Conservation (phyloP, 1,284 basidiomycete genomes). For the Rhodotorula sp. region DNA sequence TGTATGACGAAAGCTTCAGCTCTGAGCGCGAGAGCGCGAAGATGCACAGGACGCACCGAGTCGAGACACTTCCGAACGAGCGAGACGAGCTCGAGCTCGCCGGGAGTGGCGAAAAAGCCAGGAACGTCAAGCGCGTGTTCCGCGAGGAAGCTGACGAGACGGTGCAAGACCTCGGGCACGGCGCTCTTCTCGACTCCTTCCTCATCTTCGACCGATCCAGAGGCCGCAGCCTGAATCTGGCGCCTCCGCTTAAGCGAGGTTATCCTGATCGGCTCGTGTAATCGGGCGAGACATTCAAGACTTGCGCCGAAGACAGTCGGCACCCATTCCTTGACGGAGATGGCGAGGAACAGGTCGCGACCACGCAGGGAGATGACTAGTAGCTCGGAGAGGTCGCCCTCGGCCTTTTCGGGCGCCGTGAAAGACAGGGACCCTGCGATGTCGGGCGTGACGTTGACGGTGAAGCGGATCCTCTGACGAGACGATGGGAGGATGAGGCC, state of each 20-base stretch:
- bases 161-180: slow-evolving; percentile 15
- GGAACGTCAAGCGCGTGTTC: slow-evolving; percentile 20
- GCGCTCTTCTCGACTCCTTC: neutral
- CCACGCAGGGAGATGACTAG: slow-evolving; percentile 35
- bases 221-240: neutral
- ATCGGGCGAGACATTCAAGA: slow-evolving; percentile 12
- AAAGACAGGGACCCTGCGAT: slow-evolving; percentile 18
- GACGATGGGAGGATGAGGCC: slow-evolving; percentile 28
- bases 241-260: slow-evolving; percentile 2
- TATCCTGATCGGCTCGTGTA: slow-evolving; percentile 17
- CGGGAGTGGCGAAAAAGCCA: slow-evolving; percentile 18
- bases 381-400: slow-evolving; percentile 21
- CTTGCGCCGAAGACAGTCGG: slow-evolving; percentile 33
- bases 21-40: too few species aligned
- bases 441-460: slow-evolving; percentile 1
- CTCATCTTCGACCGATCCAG: neutral
- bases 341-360: slow-evolving; percentile 33
- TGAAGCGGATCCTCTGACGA: slow-evolving; percentile 17
- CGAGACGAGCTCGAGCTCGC: slow-evolving; percentile 12
- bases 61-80: slow-evolving; percentile 24
- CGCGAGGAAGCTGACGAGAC: slow-evolving; percentile 28
- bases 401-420: neutral
- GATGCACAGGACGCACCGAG: slow-evolving; percentile 7
- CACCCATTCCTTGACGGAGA: slow-evolving; percentile 13
- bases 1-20: neutral